Conservation (phyloP, 2,329 filamentous ascomycete genomes). For the Pseudogymnoascus sp. region DNA sequence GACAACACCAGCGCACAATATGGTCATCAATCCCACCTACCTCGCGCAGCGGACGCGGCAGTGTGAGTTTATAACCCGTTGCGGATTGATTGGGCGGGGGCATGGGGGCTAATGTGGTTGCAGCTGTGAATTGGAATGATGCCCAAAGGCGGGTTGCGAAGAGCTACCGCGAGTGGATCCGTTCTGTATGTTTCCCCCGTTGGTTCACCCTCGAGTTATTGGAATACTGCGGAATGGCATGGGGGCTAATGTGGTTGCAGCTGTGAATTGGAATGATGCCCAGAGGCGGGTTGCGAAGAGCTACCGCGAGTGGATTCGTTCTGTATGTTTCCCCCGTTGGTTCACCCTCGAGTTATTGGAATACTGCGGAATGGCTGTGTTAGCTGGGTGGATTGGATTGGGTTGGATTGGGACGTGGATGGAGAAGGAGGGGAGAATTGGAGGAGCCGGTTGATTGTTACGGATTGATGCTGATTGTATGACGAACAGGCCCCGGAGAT, state of each 20-base stretch:
- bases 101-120: constrained; percentile 19
- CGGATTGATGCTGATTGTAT: constrained; percentile 14
- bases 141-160: constrained; percentile 78
- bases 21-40: constrained; percentile 89
- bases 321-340: constrained; percentile 55
- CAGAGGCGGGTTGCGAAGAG: constrained; percentile 76
- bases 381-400: not conserved
- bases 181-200: constrained; percentile 62
- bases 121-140: constrained; percentile 84
- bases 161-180: constrained; percentile 91
- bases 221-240: not conserved
- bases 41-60: constrained; percentile 74
- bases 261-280: constrained; percentile 82
- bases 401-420: not conserved
- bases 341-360: not conserved
- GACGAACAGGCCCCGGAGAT: constrained; percentile 76
- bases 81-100: constrained; percentile 25
- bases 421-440: not conserved
- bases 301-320: constrained; percentile 93
- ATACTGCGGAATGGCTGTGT: not conserved
- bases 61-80: constrained; percentile 47
- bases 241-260: constrained; percentile 50
- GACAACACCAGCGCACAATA: constrained; percentile 39
- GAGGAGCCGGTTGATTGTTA: not conserved
- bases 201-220: not conserved